A percentile compares a stretch with the other conserved stretches of the same genome.
phyloP scores from a whole-genome alignment of 1,284 basidiomycete species.

The Ustilago vetiveriae region DNA sequence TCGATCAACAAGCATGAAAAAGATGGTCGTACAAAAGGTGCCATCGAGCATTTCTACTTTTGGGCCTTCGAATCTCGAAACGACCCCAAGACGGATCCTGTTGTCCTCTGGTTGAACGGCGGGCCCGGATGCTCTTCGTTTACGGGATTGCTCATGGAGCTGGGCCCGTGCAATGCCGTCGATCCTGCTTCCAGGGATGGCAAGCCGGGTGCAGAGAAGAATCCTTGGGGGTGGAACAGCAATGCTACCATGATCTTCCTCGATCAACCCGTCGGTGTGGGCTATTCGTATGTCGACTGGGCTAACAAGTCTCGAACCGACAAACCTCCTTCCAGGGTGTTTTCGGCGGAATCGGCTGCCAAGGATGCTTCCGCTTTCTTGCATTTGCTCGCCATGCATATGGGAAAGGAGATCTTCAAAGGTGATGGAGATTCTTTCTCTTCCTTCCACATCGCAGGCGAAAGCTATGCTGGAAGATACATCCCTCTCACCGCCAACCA shows the following conservation, averaged over 20 bases:
- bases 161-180: slow-evolving; percentile 63
- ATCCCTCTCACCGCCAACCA: slow-evolving; percentile 60
- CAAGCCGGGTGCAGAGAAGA: slow-evolving; percentile 50
- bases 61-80: slow-evolving; percentile 65
- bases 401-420: slow-evolving; percentile 42
- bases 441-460: slow-evolving; percentile 62
- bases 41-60: slow-evolving; percentile 67
- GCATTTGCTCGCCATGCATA: slow-evolving; percentile 61
- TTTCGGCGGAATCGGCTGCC: slow-evolving; percentile 52
- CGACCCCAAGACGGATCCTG: slow-evolving; percentile 57
- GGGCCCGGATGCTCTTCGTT: slow-evolving; percentile 63
- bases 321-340: slow-evolving; percentile 57
- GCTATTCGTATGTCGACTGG: slow-evolving; percentile 65
- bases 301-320: slow-evolving; percentile 51
- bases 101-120: slow-evolving; percentile 65
- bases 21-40: slow-evolving; percentile 43
- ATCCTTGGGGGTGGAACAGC: slow-evolving; percentile 61
- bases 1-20: slow-evolving; percentile 21
- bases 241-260: slow-evolving; percentile 64
- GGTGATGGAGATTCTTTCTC: slow-evolving; percentile 21
- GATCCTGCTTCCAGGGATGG: slow-evolving; percentile 34
- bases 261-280: slow-evolving; percentile 65
- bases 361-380: slow-evolving; percentile 63
- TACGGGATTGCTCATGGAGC: slow-evolving; percentile 64
- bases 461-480: slow-evolving; percentile 64